phyloP scores from a whole-genome alignment of 805 yeast species.

The Saccharomycopsis babjevae region DNA sequence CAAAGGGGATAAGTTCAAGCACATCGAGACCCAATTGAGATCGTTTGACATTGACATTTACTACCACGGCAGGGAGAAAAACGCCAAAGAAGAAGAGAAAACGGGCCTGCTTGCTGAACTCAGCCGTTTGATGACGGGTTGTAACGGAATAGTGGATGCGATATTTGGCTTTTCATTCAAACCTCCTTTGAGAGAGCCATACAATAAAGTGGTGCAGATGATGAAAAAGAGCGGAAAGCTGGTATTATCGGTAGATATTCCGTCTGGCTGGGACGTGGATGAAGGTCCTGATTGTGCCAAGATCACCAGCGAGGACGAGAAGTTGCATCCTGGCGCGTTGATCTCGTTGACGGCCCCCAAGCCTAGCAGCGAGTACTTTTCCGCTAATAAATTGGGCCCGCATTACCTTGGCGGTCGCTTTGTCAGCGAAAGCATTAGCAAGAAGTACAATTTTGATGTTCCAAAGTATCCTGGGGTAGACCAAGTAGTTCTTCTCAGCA shows the following conservation, averaged over 20 bases:
- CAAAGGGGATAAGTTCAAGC: conserved; percentile 44
- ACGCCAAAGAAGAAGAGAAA: conserved; percentile 14
- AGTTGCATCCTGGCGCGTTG: conserved; percentile 30
- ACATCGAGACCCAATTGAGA: conserved; percentile 55
- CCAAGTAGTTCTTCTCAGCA: conserved; percentile 33
- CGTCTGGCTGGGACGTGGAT: conserved; percentile 97
- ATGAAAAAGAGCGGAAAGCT: conserved; percentile 35
- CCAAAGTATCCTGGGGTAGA: conserved; percentile 50
- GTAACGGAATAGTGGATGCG: conserved; percentile 61
- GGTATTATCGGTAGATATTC: conserved; percentile 77
- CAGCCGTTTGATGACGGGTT: conserved; percentile 22
- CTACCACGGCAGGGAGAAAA: conserved; percentile 20
- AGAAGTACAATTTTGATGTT: conserved; percentile 59
- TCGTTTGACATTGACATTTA: conserved; percentile 48
- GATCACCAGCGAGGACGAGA: conserved; percentile 21
- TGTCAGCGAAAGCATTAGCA: conserved; percentile 54
- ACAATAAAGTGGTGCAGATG: conserved; percentile 36
- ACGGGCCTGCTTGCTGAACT: neutral
- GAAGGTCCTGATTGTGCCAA: conserved; percentile 50
- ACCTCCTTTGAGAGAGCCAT: conserved; percentile 81
- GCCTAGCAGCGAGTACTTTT: conserved; percentile 57
- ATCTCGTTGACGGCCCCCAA: conserved; percentile 92
- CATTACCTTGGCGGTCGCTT: conserved; percentile 93
- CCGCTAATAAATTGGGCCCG: conserved; percentile 22
- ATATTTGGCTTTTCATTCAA: conserved; percentile 89